Conservation (phyloP, 805 yeast species). For the Sugiyamaella americana region DNA sequence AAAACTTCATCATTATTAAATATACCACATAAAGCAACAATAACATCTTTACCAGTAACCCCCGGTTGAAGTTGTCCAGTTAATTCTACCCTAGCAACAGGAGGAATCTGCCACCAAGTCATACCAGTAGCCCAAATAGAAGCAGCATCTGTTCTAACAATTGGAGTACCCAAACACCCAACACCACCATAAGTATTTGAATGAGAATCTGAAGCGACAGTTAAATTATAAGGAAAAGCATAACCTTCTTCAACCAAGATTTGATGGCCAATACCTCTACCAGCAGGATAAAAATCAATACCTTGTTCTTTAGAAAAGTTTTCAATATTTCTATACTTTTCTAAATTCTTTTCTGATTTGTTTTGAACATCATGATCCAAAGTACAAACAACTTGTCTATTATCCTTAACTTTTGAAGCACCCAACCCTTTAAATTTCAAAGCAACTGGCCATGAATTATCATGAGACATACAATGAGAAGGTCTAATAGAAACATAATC, state of each 20-base stretch:
- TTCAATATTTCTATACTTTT: conserved; percentile 83
- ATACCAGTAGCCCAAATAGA: conserved; percentile 99
- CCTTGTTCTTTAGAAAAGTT: conserved; percentile 86
- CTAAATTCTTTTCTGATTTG: conserved; percentile 78
- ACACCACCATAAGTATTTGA: conserved; percentile 97
- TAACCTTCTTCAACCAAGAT: conserved; percentile 99
- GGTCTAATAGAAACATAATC: conserved; percentile 95
- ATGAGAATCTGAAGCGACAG: conserved; percentile 97
- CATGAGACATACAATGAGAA: conserved; percentile 98
- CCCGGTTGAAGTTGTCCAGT: conserved; percentile 77
- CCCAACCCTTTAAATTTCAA: conserved; percentile 93
- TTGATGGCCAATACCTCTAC: conserved; percentile 98
- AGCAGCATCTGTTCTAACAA: conserved; percentile 98
- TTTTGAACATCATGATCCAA: conserved; percentile 98
- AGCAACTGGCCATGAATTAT: conserved; percentile 99
- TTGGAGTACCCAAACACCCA: conserved; percentile 93
- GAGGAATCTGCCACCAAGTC: conserved; percentile 99
- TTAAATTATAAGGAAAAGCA: conserved; percentile 86
- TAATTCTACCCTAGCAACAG: conserved; percentile 90
- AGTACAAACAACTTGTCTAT: conserved; percentile 90
- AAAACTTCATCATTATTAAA: conserved; percentile 88
- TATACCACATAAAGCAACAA: conserved; percentile 90
- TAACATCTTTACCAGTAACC: conserved; percentile 93
- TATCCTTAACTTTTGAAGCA: conserved; percentile 73
- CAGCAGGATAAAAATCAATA: conserved; percentile 96